Evolutionary conservation across 345 rosid genomes (phyloP).

Genomic region (Eucalyptus cladocalyx): DNA sequence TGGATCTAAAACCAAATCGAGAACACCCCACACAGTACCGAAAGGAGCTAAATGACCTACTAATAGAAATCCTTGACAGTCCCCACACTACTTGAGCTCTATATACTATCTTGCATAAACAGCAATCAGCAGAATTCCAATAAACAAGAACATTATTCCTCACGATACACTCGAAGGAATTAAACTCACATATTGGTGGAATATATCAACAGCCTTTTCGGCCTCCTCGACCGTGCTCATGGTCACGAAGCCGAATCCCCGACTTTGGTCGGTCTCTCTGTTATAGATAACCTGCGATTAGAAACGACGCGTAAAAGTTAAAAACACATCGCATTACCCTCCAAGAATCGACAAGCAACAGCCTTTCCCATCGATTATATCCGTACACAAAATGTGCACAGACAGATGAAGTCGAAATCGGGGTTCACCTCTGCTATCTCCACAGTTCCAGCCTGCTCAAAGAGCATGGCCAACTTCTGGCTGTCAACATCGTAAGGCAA

Average conservation of each 20-base stretch:
- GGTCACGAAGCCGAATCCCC: constrained; percentile 97
- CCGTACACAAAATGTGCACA: not conserved
- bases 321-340: not conserved
- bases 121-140: not conserved
- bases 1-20: not conserved
- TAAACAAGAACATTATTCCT: not conserved
- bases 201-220: constrained; percentile 64
- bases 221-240: constrained; percentile 93
- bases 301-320: not conserved
- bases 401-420: not conserved
- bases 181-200: constrained; percentile 60
- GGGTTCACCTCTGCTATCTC: constrained; percentile 82
- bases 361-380: not conserved
- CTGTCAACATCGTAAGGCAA: constrained; percentile 82
- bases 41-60: not conserved
- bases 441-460: constrained; percentile 86
- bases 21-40: not conserved
- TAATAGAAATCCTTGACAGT: not conserved
- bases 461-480: constrained; percentile 68
- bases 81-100: not conserved
- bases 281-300: constrained; percentile 66
- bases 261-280: constrained; percentile 75
- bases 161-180: not conserved
- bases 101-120: not conserved
- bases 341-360: not conserved